Evolutionary conservation across 2,329 filamentous ascomycete species (phyloP).

Genomic region (Sporothrix brasiliensis): DNA sequence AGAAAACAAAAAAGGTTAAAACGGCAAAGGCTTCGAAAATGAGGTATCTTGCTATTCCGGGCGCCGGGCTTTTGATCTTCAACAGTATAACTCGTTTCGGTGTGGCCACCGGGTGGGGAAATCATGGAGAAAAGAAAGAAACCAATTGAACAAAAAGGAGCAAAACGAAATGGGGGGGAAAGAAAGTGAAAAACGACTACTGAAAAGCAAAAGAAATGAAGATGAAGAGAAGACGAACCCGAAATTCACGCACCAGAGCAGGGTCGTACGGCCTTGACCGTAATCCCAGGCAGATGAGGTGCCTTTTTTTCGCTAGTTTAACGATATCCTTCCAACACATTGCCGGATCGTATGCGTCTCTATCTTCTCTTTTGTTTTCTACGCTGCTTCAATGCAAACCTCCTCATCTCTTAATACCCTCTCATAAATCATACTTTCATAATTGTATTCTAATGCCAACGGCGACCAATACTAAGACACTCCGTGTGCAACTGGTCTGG

Average conservation of each 20-base stretch:
- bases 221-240: not conserved
- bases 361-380: not conserved
- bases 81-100: constrained; percentile 5
- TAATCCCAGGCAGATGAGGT: not conserved
- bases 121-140: not conserved
- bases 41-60: not conserved
- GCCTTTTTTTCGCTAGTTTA: not conserved
- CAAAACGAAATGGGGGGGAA: not conserved
- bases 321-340: not conserved
- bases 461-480: not conserved
- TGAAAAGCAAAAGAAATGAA: not conserved
- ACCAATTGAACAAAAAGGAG: not conserved
- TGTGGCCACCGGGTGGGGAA: not conserved
- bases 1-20: not conserved
- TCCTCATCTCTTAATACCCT: not conserved
- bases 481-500: too few relatives aligned
- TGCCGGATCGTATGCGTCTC: too few relatives aligned
- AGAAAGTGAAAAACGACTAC: not conserved
- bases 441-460: not conserved
- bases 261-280: not conserved
- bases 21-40: constrained; percentile 17
- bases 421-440: not conserved
- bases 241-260: constrained; percentile 13
- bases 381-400: too few relatives aligned
- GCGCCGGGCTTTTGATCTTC: not conserved